Base-by-base conservation (phyloP, 805 yeast genomes). In the Candida insectorum region DNA sequence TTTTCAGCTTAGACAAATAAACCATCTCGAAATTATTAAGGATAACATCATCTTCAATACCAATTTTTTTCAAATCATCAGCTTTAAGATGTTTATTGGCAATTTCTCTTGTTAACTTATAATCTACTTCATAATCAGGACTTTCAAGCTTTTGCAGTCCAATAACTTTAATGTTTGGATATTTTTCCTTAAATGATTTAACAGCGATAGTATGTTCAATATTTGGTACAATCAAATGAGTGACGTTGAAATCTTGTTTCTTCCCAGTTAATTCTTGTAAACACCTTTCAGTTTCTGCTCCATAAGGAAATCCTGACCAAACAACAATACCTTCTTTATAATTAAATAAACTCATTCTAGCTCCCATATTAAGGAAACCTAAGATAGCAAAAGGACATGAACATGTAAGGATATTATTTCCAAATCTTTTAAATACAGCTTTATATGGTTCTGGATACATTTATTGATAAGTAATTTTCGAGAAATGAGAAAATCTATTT, bases 151-250 rank as follows among this genome's bases (percentile, higher is more conserved):
- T 65, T 24, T 67, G 76, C 57, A 74, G 67, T 5, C 80, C 85
- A 39, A 81, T 65, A 17, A 81, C 52, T 45, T 72, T 69, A 30
- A 75, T 54, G 2, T 61, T 47, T 3, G 85, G 84, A 49, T 60
- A 69, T 34, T 57, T 53, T 13, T 63, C 59, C 48, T 73, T 71
- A 56, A 79, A 73, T 10, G 72, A 69, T 16, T 54, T 48, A 9
- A 79, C 74, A 3, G 81, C 84, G 75, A 81, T 57, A 1, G 83
- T 77, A 48, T 81, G 88, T 42, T 77, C 83, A 20, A 43, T 48
- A 47, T 81, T 85, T 2, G 87, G 86, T 29, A 81, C 65, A 26
- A 82, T 64, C 23, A 78, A 59, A 41, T 76, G 71, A 2, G 70
- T 52, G 25, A 78, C 63, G 18, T 67, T 64, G 40, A 45, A 49